Evolutionary conservation across 345 rosid species (phyloP).

Genomic region (Garcia nutans): DNA sequence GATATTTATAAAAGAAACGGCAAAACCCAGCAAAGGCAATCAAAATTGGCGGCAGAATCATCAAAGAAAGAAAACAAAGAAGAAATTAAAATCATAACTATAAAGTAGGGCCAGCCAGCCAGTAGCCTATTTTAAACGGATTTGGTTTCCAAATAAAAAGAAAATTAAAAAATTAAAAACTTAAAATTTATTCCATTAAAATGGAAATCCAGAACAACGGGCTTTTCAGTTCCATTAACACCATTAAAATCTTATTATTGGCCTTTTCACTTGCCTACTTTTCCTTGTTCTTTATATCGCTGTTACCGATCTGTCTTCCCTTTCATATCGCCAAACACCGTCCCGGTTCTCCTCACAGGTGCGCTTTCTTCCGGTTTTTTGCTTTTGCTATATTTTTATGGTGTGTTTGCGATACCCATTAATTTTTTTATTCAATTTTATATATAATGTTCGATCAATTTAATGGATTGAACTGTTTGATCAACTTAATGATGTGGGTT

Average conservation of each 20-base stretch:
- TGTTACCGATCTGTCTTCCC: not conserved
- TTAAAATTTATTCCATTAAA: not conserved
- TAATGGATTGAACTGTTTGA: not conserved
- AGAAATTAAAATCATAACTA: not conserved
- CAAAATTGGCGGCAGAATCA: constrained; percentile 15
- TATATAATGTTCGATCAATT: not conserved
- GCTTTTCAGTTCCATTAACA: not conserved
- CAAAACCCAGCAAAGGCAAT: not conserved
- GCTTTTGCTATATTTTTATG: not conserved
- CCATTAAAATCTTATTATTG: constrained; percentile 4
- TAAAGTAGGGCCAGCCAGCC: not conserved
- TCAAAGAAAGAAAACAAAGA: no score
- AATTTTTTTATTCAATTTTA: no score
- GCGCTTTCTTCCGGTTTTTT: not conserved
- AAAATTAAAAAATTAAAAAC: not conserved
- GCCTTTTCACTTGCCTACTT: not conserved
- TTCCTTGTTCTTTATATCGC: not conserved
- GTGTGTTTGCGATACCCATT: not conserved
- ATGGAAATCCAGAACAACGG: constrained; percentile 2
- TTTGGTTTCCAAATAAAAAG: not conserved
- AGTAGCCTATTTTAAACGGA: not conserved
- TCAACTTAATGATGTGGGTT: no score
- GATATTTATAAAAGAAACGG: not conserved
- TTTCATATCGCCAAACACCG: not conserved
- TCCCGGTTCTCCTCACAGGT: constrained; percentile 3